Base-by-base conservation (phyloP, 805 yeast genomes). In the Kuraishia ogatae region DNA sequence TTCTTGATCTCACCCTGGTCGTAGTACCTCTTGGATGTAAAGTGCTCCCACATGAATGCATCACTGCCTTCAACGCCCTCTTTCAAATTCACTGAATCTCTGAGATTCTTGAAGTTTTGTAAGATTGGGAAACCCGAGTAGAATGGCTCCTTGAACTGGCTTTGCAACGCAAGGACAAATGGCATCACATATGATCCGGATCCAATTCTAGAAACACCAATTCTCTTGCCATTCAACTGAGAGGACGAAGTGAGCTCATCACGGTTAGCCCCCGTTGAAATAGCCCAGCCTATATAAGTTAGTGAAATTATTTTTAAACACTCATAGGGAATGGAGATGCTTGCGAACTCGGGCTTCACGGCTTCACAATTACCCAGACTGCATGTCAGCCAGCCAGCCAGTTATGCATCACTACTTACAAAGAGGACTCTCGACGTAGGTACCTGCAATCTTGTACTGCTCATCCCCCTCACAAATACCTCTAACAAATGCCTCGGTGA, bases 21-120 rank as follows among this genome's bases (percentile, higher is more conserved):
- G 67, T 87, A 89, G 72, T 88, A 91, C 66, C 81, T 82, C 66
- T 91, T 91, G 39, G 92, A 83, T 1, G 97, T 91, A 74, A 91
- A 91, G 69, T 87, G 80, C 65, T 91, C 97, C 97, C 97, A 91
- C 96, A 92, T 87, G 69, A 91, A 91, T 1, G 93, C 96, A 65
- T 91, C 97, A 39, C 85, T 76, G 21, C 75, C 66, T 29, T 67
- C 69, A 22, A 77, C 74, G 2, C 66, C 73, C 13, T 69, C 75
- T 57, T 69, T 71, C 60, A 72, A 70, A 69, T 89, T 89, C 46
- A 91, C 97, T 1, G 91, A 83, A 59, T 82, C 89, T 58, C 97
- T 77, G 63, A 91, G 76, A 64, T 87, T 88, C 64, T 80, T 78
- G 71, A 91, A 91, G 58, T 79, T 88, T 60, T 83, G 75, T 59